Conservation (phyloP, 2,329 filamentous ascomycete species). For the Venturia aucupariae region DNA sequence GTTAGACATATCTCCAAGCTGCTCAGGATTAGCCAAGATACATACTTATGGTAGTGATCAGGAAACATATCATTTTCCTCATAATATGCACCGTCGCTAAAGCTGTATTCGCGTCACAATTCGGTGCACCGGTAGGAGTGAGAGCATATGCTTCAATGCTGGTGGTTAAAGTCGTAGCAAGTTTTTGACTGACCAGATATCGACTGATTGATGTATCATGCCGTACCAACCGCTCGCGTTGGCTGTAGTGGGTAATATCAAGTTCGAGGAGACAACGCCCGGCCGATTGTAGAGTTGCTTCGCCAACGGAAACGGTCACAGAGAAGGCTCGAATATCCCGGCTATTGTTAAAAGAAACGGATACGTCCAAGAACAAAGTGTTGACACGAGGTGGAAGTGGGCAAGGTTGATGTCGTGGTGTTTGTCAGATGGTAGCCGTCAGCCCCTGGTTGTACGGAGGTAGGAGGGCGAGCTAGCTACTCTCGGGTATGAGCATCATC, state of each 20-base stretch:
- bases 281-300: background rate
- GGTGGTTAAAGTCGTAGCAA: background rate
- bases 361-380: background rate
- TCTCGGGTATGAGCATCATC: background rate
- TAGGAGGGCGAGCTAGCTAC: background rate
- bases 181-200: background rate
- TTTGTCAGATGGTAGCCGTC: background rate
- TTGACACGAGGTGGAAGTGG: background rate
- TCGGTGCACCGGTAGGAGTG: background rate
- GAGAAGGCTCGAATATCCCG: background rate
- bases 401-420: background rate
- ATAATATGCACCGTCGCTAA: no score
- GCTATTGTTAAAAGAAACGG: background rate
- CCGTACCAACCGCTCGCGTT: background rate
- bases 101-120: background rate
- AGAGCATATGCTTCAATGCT: background rate
- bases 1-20: background rate
- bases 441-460: background rate
- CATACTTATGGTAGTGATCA: background rate
- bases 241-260: background rate
- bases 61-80: background rate
- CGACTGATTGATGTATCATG: background rate
- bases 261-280: background rate
- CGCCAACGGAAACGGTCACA: background rate
- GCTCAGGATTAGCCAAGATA: background rate